Evolutionary conservation across 768 basidiomycete genomes (phyloP).

Genomic region (Cantharellus cinnabarinus): DNA sequence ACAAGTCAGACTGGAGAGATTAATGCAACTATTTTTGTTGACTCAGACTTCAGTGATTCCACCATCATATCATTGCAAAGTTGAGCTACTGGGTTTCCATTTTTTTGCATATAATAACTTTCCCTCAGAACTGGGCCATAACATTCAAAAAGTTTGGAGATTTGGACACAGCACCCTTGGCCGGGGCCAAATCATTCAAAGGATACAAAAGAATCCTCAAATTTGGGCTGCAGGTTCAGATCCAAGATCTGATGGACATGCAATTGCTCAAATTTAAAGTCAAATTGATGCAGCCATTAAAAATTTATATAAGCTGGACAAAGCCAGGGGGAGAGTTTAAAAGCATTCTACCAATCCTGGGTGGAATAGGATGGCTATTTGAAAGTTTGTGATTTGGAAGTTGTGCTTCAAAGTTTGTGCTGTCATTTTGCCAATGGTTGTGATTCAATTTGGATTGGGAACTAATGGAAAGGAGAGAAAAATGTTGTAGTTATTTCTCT

Average conservation of each 20-base stretch:
- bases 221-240: conserved; percentile 96
- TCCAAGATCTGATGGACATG: conserved; percentile 72
- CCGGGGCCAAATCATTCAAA: conserved; percentile 79
- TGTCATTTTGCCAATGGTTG: too few species aligned
- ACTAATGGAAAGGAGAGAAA: too few species aligned
- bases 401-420: too few species aligned
- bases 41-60: conserved; percentile 51
- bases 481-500: too few species aligned
- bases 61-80: conserved; percentile 50
- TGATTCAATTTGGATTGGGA: too few species aligned
- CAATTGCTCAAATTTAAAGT: conserved; percentile 53
- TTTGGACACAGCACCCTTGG: conserved; percentile 65
- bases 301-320: too few species aligned
- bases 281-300: too few species aligned
- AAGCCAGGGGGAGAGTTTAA: too few species aligned
- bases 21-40: conserved; percentile 75
- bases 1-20: conserved; percentile 37
- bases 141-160: conserved; percentile 41
- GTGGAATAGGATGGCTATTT: too few species aligned
- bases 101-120: not conserved
- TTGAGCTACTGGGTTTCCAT: conserved; percentile 11
- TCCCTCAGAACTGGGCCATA: conserved; percentile 67
- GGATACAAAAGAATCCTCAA: conserved; percentile 10
- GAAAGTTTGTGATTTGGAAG: too few species aligned
- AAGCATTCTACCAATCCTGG: too few species aligned